Conservation (phyloP, 164 flowering plant genomes). For the Sedum album region DNA sequence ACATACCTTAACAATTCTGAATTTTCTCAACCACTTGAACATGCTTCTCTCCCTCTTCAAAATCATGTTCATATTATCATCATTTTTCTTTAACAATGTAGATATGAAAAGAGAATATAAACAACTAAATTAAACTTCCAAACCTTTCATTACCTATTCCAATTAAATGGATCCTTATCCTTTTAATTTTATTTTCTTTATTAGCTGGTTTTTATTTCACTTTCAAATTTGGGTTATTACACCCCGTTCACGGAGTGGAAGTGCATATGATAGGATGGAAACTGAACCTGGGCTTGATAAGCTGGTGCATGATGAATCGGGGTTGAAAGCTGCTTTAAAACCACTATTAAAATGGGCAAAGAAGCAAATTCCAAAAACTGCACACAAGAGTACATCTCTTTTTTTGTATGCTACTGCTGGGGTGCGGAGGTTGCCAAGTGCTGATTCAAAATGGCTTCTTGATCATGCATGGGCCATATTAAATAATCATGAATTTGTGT, state of each 20-base stretch:
- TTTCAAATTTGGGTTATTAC: too few species aligned
- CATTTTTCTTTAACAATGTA: too few species aligned
- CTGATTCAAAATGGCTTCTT: conserved; percentile 84
- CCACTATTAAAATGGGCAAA: conserved; percentile 91
- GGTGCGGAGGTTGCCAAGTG: conserved; percentile 64
- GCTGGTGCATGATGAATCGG: conserved; percentile 68
- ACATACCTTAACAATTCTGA: too few species aligned
- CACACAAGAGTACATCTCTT: conserved; percentile 69
- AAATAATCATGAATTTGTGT: conserved; percentile 53
- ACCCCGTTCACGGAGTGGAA: conserved; percentile 46
- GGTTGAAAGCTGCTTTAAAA: conserved; percentile 57
- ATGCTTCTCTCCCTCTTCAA: too few species aligned
- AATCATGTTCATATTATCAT: too few species aligned
- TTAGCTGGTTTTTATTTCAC: too few species aligned
- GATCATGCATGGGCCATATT: conserved; percentile 69
- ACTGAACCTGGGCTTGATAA: conserved; percentile 96
- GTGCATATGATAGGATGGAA: conserved; percentile 93
- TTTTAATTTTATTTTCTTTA: too few species aligned
- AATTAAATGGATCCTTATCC: too few species aligned
- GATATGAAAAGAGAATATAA: too few species aligned
- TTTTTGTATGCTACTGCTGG: conserved; percentile 95
- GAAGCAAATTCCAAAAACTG: conserved; percentile 76
- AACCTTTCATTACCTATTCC: too few species aligned
- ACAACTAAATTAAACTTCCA: too few species aligned
- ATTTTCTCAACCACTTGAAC: too few species aligned